Evolutionary conservation across 2,329 filamentous ascomycete genomes (phyloP), one percentile per base, ranked within the genome.

Genomic region (Trichophyton rubrum): DNA sequence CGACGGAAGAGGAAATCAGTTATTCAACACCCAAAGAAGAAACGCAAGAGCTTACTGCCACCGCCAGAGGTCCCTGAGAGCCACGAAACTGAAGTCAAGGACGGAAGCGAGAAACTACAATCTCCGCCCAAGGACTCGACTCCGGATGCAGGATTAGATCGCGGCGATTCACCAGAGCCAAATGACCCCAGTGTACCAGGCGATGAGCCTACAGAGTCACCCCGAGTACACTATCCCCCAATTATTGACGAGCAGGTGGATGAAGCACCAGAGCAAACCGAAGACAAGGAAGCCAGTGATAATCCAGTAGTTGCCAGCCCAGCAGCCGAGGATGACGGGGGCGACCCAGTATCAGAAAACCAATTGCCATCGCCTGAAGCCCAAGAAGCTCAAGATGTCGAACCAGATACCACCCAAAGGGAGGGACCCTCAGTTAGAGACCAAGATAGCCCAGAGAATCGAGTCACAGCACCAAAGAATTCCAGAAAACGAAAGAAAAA

Each of bases 1-100:
- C 27, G 62, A 41, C 61, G 59, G 27, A 66, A 64, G 60, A 47
- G 61, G 17, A 64, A 66, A 49, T 63, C 63, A 3, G 62, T 64
- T 22, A 58, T 59, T 38, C 51, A 59, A 22, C 58, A 47, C 13
- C 59, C 56, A 1, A 62, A 61, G 22, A 61, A 59, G 59, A 56
- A 57, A 56, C 55, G 17, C 57, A 64, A 61, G 58, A 56, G 57
- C 53, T 8, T n/a, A 43, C 58, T 47, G 15, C 59, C 40, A 24
- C n/a, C 47, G 15, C 41, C 62, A n/a, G 27, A 24, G n/a, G 22
- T 27, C 17, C 35, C 27, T 15, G 47, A 24, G 43, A 55, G 30
- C 27, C 27, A 35, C 13, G 51, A 17, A 6, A 24, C 7, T 30
- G 51, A 55, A 17, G 24, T 9, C 38, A 27, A 55, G 51, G 27